Percentiles rank a stretch among this genome's conserved stretches.
These are phyloP conservation scores for Aspergillus udagawae DNA, from an alignment of 2,329 filamentous ascomycete genomes.

Conservation along the genomic window DNA sequence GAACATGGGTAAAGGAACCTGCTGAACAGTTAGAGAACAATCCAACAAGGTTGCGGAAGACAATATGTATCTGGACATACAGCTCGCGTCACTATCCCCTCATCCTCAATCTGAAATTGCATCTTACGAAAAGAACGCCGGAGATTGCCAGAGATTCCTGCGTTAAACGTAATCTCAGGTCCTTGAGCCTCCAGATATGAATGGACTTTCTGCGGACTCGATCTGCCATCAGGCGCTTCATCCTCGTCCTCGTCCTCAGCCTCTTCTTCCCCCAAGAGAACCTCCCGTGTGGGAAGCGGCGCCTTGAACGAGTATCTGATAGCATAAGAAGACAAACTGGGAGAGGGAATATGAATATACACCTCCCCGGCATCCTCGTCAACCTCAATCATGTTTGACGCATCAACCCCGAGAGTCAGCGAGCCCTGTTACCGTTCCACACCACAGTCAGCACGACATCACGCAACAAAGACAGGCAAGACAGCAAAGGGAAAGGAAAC, in stretches of 20 bases:
- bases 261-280: constrained; percentile 16
- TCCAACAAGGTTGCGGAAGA: background rate
- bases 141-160: constrained; percentile 30
- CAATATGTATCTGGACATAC: constrained; percentile 17
- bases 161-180: constrained; percentile 28
- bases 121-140: constrained; percentile 18
- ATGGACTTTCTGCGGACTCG: background rate
- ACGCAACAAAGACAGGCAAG: background rate
- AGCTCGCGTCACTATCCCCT: constrained; percentile 19
- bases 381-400: constrained; percentile 28
- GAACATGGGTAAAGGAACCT: constrained; percentile 29
- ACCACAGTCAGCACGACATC: constrained; percentile 6
- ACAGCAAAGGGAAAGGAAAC: background rate
- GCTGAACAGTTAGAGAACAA: constrained; percentile 1
- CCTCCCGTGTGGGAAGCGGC: constrained; percentile 27
- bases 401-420: constrained; percentile 34
- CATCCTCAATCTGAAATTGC: constrained; percentile 23
- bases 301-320: constrained; percentile 33
- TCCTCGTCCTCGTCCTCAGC: constrained; percentile 16
- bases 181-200: constrained; percentile 8
- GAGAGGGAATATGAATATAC: constrained; percentile 25
- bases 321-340: constrained; percentile 23
- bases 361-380: constrained; percentile 26
- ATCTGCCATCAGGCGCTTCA: constrained; percentile 2
- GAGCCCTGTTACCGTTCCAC: constrained; percentile 19